Evolutionary conservation across 305 asterid genomes (phyloP), one percentile per base, ranked within the genome.

Genomic region (Salvia sclarea): DNA sequence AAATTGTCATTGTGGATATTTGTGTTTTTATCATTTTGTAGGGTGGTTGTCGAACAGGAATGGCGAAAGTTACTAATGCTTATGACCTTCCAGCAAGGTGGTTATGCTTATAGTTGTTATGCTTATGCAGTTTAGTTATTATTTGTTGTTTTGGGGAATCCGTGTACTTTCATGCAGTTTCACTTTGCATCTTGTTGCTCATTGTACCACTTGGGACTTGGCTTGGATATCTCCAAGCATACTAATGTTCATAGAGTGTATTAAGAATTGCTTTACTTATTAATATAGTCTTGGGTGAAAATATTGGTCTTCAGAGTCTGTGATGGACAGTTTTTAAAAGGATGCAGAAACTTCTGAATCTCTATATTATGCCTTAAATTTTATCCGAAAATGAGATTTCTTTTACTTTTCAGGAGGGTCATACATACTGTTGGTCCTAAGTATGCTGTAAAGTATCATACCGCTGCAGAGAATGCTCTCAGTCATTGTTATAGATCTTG

Each of bases 11-110:
- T 70, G 22, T 12, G 25, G 45, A 61, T 21, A 57, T 35, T 61
- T 50, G 43, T 76, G 37, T 76, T 64, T 64, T 53, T 20, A 38
- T 40, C 70, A 33, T 66, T 68, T 38, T 60, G 44, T 70, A 89
- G 96, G 98, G 98, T 66, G 96, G 95, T 68, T 91, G 98, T 77
- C 87, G 92, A 73, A 91, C 98, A 61, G 98, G 98, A 78, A 87
- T 89, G 96, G 94, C 95, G 73, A 91, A 91, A 82, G 88, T 89
- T 68, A 89, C 96, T 59, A 76, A 76, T 73, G 96, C 95, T 8
- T 89, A 86, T 78, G 89, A 91, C 76, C 96, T 91, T 75, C 95
- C 98, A 68, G 90, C 95, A 68, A 89, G 98, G 98, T 91, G 75
- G 31, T 76, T 72, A 14, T 5, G 21, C 66, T 57, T 41, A 18